These are phyloP conservation scores for Sherardia arvensis DNA, from an alignment of 257 asterid genomes.

Conservation along the genomic window DNA sequence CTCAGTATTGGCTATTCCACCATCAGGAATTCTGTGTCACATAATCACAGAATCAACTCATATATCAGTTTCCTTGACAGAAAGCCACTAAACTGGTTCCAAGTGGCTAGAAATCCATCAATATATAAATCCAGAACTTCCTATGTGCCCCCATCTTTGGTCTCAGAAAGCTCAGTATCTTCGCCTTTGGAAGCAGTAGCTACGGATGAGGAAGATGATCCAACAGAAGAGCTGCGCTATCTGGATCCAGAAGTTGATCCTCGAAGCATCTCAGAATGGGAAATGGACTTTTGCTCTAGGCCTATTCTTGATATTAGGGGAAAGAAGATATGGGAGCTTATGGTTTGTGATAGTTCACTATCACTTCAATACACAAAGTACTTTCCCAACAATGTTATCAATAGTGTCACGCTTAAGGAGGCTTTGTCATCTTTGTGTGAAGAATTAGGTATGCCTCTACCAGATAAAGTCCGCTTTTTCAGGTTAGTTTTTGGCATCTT, in stretches of 20 bases:
- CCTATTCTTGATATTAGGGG: constrained; percentile 96
- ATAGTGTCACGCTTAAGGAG: constrained; percentile 84
- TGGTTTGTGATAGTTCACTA: constrained; percentile 73
- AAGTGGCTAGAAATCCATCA: constrained; percentile 14
- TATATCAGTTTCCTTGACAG: constrained; percentile 24
- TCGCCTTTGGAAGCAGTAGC: constrained; percentile 37
- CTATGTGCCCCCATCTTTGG: constrained; percentile 34
- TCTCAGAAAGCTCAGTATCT: constrained; percentile 63
- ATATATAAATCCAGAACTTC: constrained; percentile 15
- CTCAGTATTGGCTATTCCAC: constrained; percentile 42
- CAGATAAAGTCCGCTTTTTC: constrained; percentile 70
- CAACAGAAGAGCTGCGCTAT: constrained; percentile 67
- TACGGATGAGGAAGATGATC: constrained; percentile 47
- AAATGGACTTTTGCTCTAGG: constrained; percentile 91
- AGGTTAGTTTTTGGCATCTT: constrained; percentile 33
- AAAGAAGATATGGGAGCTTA: constrained; percentile 93
- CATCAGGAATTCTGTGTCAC: constrained; percentile 13
- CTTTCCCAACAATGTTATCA: constrained; percentile 84
- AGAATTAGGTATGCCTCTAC: constrained; percentile 75
- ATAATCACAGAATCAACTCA: constrained; percentile 30
- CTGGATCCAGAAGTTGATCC: constrained; percentile 85
- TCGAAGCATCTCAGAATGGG: constrained; percentile 73
- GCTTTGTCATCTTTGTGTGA: constrained; percentile 63
- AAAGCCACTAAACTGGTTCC: constrained; percentile 21
- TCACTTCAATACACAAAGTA: constrained; percentile 90